phyloP scores from a whole-genome alignment of 1,284 basidiomycete species.

The Ceratobasidium sp. region DNA sequence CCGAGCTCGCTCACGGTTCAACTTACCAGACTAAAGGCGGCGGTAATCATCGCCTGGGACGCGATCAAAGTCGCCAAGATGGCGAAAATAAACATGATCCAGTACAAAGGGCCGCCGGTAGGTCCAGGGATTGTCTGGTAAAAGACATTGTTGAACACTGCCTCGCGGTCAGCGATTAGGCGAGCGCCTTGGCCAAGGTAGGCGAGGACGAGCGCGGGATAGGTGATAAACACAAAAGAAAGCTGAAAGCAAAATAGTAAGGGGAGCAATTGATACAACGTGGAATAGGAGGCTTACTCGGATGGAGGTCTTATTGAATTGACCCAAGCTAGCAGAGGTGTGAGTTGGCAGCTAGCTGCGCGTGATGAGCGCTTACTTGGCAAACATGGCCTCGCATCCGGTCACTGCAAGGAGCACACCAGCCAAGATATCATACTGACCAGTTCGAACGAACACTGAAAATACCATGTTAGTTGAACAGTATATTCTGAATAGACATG shows the following conservation, averaged over 20 bases:
- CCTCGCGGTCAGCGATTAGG: constrained; percentile 66
- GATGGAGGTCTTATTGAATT: constrained; percentile 72
- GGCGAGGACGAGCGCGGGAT: constrained; percentile 72
- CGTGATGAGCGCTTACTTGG: constrained; percentile 62
- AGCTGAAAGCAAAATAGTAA: constrained; percentile 56
- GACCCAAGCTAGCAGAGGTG: constrained; percentile 66
- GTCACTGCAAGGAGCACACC: constrained; percentile 75
- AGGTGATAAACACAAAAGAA: constrained; percentile 68
- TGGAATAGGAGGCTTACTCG: constrained; percentile 56
- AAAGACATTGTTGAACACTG: constrained; percentile 69
- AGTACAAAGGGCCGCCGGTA: constrained; percentile 67
- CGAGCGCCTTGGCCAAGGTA: constrained; percentile 79
- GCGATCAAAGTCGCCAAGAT: constrained; percentile 74
- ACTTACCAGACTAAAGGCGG: constrained; percentile 68
- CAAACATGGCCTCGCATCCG: constrained; percentile 77
- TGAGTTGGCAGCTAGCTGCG: neutral
- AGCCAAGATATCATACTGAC: constrained; percentile 70
- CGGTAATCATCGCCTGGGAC: constrained; percentile 77
- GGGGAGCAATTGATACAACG: neutral
- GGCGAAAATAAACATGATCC: constrained; percentile 73
- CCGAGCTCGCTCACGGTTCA: constrained; percentile 46
- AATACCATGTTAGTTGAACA: neutral
- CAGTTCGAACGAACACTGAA: constrained; percentile 73
- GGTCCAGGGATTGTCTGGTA: constrained; percentile 74
- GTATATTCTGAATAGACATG: neutral